phyloP scores from a whole-genome alignment of 2,329 filamentous ascomycete species.

The Botrytis pseudocinerea region DNA sequence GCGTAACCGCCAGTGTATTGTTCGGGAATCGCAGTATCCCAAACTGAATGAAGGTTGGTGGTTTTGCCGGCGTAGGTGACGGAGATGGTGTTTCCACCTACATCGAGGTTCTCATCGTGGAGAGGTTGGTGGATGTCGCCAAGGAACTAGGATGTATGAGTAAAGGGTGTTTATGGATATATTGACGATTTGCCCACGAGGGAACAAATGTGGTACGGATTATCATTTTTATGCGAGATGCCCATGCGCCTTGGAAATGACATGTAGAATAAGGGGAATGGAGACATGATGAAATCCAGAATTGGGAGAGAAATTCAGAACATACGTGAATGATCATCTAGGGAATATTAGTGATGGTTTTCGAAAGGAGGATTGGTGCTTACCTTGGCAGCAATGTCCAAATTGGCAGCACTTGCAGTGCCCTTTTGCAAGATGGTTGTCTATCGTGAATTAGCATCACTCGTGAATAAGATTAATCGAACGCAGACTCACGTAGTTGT shows the following conservation, averaged over 20 bases:
- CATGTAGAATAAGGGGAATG: slow-evolving; percentile 12
- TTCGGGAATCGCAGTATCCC: slow-evolving; percentile 48
- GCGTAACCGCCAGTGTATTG: slow-evolving; percentile 58
- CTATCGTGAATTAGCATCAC: slow-evolving; percentile 24
- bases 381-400: slow-evolving; percentile 59
- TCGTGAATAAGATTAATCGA: neutral
- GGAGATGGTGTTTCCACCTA: slow-evolving; percentile 67
- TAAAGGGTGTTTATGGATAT: neutral
- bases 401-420: slow-evolving; percentile 48
- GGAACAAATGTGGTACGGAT: slow-evolving; percentile 25
- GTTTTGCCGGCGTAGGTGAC: slow-evolving; percentile 60
- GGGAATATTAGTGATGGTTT: slow-evolving; percentile 17
- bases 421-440: slow-evolving; percentile 30
- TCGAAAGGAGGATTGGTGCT: neutral
- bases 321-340: slow-evolving; percentile 41
- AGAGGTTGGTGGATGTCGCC: slow-evolving; percentile 70
- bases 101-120: slow-evolving; percentile 63
- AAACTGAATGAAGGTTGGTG: slow-evolving; percentile 68
- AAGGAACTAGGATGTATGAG: slow-evolving; percentile 45
- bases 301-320: slow-evolving; percentile 28
- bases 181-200: slow-evolving; percentile 26
- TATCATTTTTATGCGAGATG: slow-evolving; percentile 19
- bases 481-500: slow-evolving; percentile 34
- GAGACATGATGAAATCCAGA: slow-evolving; percentile 8
- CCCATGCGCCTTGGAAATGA: slow-evolving; percentile 23